Base-by-base conservation (phyloP, 139 green algal genomes). In the Ostreobium quekettii region DNA sequence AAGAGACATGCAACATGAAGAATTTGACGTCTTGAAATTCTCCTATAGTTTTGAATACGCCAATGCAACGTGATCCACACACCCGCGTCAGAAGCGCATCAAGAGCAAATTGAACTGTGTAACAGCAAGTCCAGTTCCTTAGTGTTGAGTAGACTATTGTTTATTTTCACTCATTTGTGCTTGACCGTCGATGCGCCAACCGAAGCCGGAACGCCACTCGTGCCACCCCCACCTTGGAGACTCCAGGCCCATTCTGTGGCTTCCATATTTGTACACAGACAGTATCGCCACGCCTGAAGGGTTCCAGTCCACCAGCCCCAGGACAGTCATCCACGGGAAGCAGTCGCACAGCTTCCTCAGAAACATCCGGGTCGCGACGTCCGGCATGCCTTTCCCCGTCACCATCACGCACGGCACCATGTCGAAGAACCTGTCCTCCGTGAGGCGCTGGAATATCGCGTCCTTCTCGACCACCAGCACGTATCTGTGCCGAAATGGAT, bases 271-370 rank as follows among this genome's bases (percentile, higher is more conserved):
- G 74, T 90, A 95, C 15, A 83, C 80, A 8, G 65, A 47, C 36
- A 92, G 73, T 42, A 93, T 93, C 48, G 71, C 28, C 42, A 78
- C 73, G 7, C 80, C 78, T 65, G 56, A 2, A 11, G 90, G 90
- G 75, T 97, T 97, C 85, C 82, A 97, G 67, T 97, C 90, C 42
- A 97, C 90, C 48, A 97, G 64, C 0, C 75, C 85, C 58, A 90
- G 53, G 3, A 84, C 67, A 8, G 69, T 64, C 30, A 85, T n/a
- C 8, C 48, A 22, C 8, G 73, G 84, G 24, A 82, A 80, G 36
- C 64, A 58, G 1, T 49, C 32, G 28, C 71, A 31, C 38, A 92
- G 75, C 4, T 59, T 70, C 11, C 32, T 22, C 31, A 86, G 74
- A 73, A 92, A 88, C 2, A 71, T 74, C 19, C 83, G 71, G 0